Conservation (phyloP, 352 stramenopile genomes). For the Elongisporangium senticosum region DNA sequence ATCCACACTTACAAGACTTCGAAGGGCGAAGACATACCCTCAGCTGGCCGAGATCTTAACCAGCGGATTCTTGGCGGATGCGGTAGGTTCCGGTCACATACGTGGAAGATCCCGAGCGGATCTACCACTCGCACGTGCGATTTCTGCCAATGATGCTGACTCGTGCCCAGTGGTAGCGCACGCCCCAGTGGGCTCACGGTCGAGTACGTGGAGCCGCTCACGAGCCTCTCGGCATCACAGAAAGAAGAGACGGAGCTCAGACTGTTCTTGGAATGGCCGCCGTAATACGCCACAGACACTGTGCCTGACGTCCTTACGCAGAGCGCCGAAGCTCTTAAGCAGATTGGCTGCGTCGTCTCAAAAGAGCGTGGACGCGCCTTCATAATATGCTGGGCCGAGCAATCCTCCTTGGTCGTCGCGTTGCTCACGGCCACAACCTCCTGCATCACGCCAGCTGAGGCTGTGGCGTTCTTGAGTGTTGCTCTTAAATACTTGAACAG, state of each 20-base stretch:
- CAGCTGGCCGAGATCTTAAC: no score
- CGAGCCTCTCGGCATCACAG: slow-evolving; percentile 38
- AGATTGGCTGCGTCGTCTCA: slow-evolving; percentile 21
- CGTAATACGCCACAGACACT: slow-evolving; percentile 35
- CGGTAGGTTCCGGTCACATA: slow-evolving; percentile 27
- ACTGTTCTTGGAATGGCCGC: slow-evolving; percentile 38
- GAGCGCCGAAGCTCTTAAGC: slow-evolving; percentile 15
- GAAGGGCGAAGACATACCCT: no score
- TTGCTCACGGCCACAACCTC: no score
- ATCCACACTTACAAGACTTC: no score
- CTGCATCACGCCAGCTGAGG: no score
- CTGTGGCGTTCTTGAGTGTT: slow-evolving; percentile 58
- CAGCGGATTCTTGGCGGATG: no score
- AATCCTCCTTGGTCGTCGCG: slow-evolving; percentile 62
- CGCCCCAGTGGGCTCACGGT: slow-evolving; percentile 33
- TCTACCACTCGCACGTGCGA: slow-evolving; percentile 34
- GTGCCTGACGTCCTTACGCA: slow-evolving; percentile 16
- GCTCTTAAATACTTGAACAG: slow-evolving; percentile 43
- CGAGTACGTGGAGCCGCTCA: slow-evolving; percentile 12
- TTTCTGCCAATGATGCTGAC: slow-evolving; percentile 24
- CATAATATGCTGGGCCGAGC: slow-evolving; percentile 57
- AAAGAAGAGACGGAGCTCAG: slow-evolving; percentile 33
- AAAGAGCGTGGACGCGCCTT: slow-evolving; percentile 69
- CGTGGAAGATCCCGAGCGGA: slow-evolving; percentile 20
- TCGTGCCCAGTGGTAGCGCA: slow-evolving; percentile 33